A percentile compares a stretch with the other conserved stretches of the same genome.
phyloP scores from a whole-genome alignment of 768 basidiomycete species.

The Pisolithus sp. region DNA sequence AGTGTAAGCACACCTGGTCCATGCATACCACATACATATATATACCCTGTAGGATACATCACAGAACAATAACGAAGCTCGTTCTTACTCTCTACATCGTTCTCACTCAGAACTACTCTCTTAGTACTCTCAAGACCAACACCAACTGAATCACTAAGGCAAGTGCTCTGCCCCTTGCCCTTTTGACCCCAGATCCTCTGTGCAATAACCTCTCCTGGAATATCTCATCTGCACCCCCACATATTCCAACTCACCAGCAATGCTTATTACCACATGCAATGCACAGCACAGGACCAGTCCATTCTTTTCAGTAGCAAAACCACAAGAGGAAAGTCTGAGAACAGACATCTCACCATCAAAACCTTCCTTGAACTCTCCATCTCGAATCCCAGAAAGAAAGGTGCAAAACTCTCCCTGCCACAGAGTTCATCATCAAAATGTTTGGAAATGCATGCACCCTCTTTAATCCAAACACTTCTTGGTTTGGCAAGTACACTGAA shows the following conservation, averaged over 20 bases:
- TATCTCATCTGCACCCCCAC: slow-evolving; percentile 67
- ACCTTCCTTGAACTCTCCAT: slow-evolving; percentile 87
- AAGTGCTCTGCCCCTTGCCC: too few relatives aligned
- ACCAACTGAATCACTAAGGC: too few relatives aligned
- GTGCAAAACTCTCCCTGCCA: slow-evolving; percentile 88
- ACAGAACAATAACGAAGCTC: too few relatives aligned
- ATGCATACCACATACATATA: too few relatives aligned
- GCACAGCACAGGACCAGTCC: slow-evolving; percentile 90
- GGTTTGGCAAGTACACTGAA: slow-evolving; percentile 97
- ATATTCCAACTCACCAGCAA: slow-evolving; percentile 88
- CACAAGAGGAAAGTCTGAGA: slow-evolving; percentile 91
- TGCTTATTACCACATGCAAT: slow-evolving; percentile 92
- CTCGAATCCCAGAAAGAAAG: slow-evolving; percentile 87
- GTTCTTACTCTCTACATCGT: too few relatives aligned
- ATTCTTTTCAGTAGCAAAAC: slow-evolving; percentile 89
- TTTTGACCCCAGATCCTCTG: too few relatives aligned
- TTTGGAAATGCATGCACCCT: slow-evolving; percentile 92
- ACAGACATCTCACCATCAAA: slow-evolving; percentile 82
- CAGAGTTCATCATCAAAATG: slow-evolving; percentile 91
- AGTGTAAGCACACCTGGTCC: too few relatives aligned
- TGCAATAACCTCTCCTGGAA: slow-evolving; percentile 58
- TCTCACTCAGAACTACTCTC: too few relatives aligned
- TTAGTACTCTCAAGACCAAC: too few relatives aligned
- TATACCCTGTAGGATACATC: too few relatives aligned
- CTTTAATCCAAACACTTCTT: slow-evolving; percentile 91